Evolutionary conservation across 345 rosid genomes (phyloP), one percentile per base, ranked within the genome.

Genomic region (Euclidium syriacum): DNA sequence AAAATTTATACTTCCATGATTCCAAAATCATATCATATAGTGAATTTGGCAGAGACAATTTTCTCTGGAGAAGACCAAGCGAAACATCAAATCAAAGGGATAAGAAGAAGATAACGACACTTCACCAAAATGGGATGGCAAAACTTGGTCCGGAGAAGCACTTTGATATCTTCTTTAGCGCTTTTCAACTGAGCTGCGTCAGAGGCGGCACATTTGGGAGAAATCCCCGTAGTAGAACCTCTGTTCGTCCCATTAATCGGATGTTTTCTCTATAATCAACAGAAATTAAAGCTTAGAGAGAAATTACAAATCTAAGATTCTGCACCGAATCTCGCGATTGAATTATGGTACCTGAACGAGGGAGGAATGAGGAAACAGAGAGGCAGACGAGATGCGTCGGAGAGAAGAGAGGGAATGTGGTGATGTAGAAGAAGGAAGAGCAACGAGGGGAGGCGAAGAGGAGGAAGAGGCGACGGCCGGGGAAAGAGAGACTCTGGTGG

Each of bases 121-220:
- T 40, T 58, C 70, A 88, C 98, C 82, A 88, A 55, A 67, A 92
- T 81, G 20, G 96, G 98, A 81, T 92, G 95, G 35, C 95, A 85
- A 63, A 77, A 85, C 68, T 73, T 86, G 16, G 86, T 74, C 25
- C 77, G 82, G n/a, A 92, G 94, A 50, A 88, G 81, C 65, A 83
- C 77, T 79, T 81, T 83, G 70, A 92, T 86, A 42, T 92, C 98
- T 68, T 92, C 95, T 66, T 76, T 88, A 10, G 96, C 98, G 38
- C 82, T 84, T 83, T 72, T 82, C 81, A 92, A 47, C 78, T 92
- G 95, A 79, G 68, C 78, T 49, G 86, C 85, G 79, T 87, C 85
- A 20, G 89, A 85, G 10, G 95, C 94, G 10, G 85, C 85, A 26
- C 84, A 80, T 74, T 67, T 75, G 3, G 82, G 75, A 26, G 76